Base-by-base conservation (phyloP, 768 basidiomycete genomes). In the Kwoniella sp. region DNA sequence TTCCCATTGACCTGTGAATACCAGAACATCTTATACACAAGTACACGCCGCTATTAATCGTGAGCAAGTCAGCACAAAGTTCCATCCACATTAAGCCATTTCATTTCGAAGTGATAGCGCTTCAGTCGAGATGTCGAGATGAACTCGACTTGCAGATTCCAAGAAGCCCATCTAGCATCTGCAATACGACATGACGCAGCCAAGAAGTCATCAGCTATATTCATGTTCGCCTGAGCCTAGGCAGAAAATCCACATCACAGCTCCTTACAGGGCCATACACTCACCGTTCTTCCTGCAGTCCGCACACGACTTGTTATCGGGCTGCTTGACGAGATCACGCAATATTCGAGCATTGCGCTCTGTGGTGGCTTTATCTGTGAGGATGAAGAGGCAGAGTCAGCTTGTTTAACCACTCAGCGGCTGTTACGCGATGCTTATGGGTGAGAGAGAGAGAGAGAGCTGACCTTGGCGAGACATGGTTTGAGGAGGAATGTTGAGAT, bases 101-200 rank as follows among this genome's bases (percentile, higher is more conserved):
- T n/a, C n/a, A n/a, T n/a, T n/a, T n/a, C n/a, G n/a, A n/a, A n/a
- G n/a, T n/a, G n/a, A n/a, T n/a, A n/a, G n/a, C n/a, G n/a, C n/a
- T n/a, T n/a, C n/a, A n/a, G n/a, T n/a, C n/a, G n/a, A n/a, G n/a
- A n/a, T n/a, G n/a, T n/a, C n/a, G n/a, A n/a, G n/a, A n/a, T n/a
- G n/a, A n/a, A n/a, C n/a, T n/a, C n/a, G 33, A 74, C 87, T 68
- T 76, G 92, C 90, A 97, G 81, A 79, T 97, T 98, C 90, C 93
- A 96, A 8, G 92, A 92, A 47, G 95, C 95, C 95, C 95, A 99
- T 71, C 95, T 85, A 48, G 95, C 91, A 84, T 98, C 94, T 96
- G 2, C 19, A 22, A 1, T 49, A 7, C 27, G 25, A 12, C 22
- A 47, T 17, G 29, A 44, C n/a, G 44, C 29, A 47, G 56, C 22